A percentile compares a stretch with the other conserved stretches of the same genome.
Evolutionary conservation across 768 basidiomycete genomes (phyloP).

Genomic region (Postia placenta): DNA sequence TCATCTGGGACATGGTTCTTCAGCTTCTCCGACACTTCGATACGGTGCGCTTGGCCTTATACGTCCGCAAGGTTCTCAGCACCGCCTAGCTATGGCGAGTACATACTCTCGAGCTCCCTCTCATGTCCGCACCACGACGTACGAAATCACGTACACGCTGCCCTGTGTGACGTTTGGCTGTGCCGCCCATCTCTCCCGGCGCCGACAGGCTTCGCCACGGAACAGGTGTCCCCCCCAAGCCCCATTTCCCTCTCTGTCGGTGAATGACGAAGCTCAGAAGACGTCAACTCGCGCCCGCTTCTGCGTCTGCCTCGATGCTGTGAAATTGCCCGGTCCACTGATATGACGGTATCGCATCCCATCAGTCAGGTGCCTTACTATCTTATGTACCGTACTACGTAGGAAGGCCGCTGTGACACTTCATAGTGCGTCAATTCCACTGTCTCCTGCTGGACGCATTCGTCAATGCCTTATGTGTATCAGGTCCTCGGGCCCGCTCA

Average conservation of each 20-base stretch:
- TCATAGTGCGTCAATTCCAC: not conserved
- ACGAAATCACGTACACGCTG: not conserved
- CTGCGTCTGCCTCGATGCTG: not conserved
- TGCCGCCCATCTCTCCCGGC: not conserved
- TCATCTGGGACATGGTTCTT: not conserved
- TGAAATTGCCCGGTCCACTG: not conserved
- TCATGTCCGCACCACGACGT: slow-evolving; percentile 2
- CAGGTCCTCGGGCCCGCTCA: no score
- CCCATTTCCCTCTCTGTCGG: no score
- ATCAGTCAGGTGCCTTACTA: not conserved
- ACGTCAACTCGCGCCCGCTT: no score
- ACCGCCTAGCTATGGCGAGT: not conserved
- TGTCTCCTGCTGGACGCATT: not conserved
- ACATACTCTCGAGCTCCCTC: not conserved
- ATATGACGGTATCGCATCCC: not conserved
- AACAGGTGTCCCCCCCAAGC: no score
- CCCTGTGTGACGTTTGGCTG: not conserved
- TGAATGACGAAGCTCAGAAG: no score
- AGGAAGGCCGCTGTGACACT: not conserved
- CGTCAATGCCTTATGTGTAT: not conserved
- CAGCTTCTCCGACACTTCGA: not conserved
- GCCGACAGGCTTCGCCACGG: no score
- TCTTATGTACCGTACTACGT: not conserved
- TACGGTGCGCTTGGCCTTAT: not conserved
- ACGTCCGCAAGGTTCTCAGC: not conserved